phyloP scores from a whole-genome alignment of 495 filamentous ascomycete species.

The Amorphotheca resinae region DNA sequence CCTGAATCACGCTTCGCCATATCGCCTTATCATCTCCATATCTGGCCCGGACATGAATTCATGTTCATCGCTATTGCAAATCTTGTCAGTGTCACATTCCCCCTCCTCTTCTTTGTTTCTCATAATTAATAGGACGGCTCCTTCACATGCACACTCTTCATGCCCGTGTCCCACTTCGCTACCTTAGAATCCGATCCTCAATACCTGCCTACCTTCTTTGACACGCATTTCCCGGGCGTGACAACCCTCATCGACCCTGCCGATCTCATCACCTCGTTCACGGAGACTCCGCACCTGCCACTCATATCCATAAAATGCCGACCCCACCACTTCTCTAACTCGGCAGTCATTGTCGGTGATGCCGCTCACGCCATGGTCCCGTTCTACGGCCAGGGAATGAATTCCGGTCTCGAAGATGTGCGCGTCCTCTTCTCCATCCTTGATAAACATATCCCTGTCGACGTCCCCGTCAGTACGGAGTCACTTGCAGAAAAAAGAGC shows the following conservation, averaged over 20 bases:
- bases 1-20: constrained; percentile 54
- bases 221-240: constrained; percentile 74
- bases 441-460: constrained; percentile 38
- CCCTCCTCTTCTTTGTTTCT: neutral
- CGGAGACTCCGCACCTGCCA: constrained; percentile 72
- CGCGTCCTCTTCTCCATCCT: constrained; percentile 65
- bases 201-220: constrained; percentile 58
- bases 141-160: constrained; percentile 93
- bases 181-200: constrained; percentile 42
- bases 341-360: constrained; percentile 81
- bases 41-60: constrained; percentile 84
- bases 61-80: constrained; percentile 98
- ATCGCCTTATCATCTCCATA: constrained; percentile 86
- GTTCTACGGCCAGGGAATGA: constrained; percentile 85
- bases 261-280: constrained; percentile 59
- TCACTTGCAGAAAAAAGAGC: constrained; percentile 21
- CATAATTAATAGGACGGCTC: constrained; percentile 49
- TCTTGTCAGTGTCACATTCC: constrained; percentile 28
- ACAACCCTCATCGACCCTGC: constrained; percentile 62
- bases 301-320: constrained; percentile 85
- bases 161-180: constrained; percentile 48
- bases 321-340: constrained; percentile 68
- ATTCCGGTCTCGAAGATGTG: constrained; percentile 77
- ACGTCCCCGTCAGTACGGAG: neutral
- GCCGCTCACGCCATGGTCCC: constrained; percentile 97